These are phyloP conservation scores for Penicillium psychrosexuale DNA, from an alignment of 2,329 filamentous ascomycete species.

Conservation along the genomic window DNA sequence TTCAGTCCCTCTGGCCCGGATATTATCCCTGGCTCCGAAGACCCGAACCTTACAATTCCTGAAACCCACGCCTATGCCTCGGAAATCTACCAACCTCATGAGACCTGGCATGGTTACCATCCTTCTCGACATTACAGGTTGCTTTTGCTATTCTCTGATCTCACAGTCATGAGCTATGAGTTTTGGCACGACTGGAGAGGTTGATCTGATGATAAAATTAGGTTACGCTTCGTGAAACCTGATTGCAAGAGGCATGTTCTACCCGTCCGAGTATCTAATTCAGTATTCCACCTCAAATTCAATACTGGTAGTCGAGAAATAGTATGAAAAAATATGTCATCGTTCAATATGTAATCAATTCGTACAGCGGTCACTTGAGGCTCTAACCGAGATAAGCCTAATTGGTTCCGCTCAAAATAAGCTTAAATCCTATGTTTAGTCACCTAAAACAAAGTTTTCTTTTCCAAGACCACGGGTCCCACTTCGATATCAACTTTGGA, in stretches of 20 bases:
- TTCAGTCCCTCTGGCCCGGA: not conserved
- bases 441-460: not conserved
- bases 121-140: constrained; percentile 50
- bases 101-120: constrained; percentile 41
- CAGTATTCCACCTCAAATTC: not conserved
- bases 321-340: not conserved
- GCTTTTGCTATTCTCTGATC: constrained; percentile 56
- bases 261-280: not conserved
- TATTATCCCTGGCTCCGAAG: not conserved
- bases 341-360: not conserved
- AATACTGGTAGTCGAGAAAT: not conserved
- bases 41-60: constrained; percentile 25
- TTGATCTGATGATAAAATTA: not conserved
- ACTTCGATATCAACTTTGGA: not conserved
- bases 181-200: constrained; percentile 46
- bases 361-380: not conserved
- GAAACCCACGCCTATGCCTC: constrained; percentile 37
- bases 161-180: constrained; percentile 60
- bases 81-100: constrained; percentile 31
- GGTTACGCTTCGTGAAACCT: not conserved
- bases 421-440: not conserved
- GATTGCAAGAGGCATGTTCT: not conserved
- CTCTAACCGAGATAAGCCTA: not conserved
- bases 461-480: not conserved
- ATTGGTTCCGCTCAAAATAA: not conserved